Base-by-base conservation (phyloP, 169 alveolate species). In the Plasmodium coatneyi region DNA sequence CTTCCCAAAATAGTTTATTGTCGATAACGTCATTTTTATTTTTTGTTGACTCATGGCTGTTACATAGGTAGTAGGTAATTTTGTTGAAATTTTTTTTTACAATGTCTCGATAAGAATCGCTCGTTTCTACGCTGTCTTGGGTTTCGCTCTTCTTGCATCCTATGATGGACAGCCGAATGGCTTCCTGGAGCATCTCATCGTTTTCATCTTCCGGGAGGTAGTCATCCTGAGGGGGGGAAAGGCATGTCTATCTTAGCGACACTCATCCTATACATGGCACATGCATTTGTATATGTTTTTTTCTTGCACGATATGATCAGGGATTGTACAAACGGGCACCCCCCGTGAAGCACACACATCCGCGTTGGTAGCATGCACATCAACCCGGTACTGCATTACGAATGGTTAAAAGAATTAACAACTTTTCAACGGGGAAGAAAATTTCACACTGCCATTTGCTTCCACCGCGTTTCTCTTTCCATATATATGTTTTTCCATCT, bases 121-220 rank as follows among this genome's bases (percentile, higher is more conserved):
- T 71, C 46, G 43, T 30, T 28, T 60, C 90, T 9, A 25, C 34
- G 19, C 71, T 79, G n/a, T 28, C 66, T 19, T 14, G 25, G 25
- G 78, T 41, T 10, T 32, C 84, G 25, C 71, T 46, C 54, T 84
- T 76, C 46, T 54, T 54, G 25, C 78, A 78, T 25, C 89, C 89
- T 60, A 89, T 60, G 71, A 89, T 89, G 36, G 94, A 89, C 70
- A 79, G 28, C 32, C 94, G 56, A 19, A 89, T 89, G 30, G 94
- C 94, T 30, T 89, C 94, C 74, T 89, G 94, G n/a, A 89, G 28
- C 52, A 89, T n/a, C 79, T 89, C 94, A 49, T 89, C 94, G 46
- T 80, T 79, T 25, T 89, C 94, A 60, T 89, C 94, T 34, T 89
- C 94, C 30, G 82, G 30, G 28, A 60, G 74, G 19, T 34, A 89